phyloP scores from a whole-genome alignment of 306 rosid species.

The Coriaria nepalensis region DNA sequence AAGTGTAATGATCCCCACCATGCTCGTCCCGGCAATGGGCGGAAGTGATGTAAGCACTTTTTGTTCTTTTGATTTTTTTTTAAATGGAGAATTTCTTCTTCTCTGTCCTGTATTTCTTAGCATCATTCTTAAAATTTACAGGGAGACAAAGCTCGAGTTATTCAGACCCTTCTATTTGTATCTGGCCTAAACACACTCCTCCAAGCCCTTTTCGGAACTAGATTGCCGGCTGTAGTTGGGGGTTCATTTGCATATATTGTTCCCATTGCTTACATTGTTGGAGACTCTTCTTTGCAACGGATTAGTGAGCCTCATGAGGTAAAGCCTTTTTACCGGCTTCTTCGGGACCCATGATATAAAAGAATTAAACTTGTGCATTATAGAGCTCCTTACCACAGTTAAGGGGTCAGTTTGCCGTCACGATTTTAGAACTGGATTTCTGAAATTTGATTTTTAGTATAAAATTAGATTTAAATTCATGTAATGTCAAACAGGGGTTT shows the following conservation, averaged over 20 bases:
- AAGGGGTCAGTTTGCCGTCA: no score
- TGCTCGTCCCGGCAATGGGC: slow-evolving; percentile 84
- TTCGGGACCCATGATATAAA: not conserved
- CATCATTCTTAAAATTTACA: slow-evolving; percentile 23
- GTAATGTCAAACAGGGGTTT: no score
- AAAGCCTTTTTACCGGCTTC: slow-evolving; percentile 19
- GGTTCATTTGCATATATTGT: slow-evolving; percentile 79
- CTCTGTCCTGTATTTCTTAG: not conserved
- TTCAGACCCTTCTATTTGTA: slow-evolving; percentile 88
- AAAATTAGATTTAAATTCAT: no score
- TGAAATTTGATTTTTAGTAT: no score
- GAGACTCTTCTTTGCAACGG: slow-evolving; percentile 55
- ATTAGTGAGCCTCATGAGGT: slow-evolving; percentile 69
- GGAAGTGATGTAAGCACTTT: slow-evolving; percentile 61
- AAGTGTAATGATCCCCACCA: slow-evolving; percentile 82
- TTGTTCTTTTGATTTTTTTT: slow-evolving; percentile 2
- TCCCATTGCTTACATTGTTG: slow-evolving; percentile 69
- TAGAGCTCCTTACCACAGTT: no score
- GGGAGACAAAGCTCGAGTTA: slow-evolving; percentile 90
- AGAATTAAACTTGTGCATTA: no score
- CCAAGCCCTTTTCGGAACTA: slow-evolving; percentile 92
- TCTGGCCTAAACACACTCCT: slow-evolving; percentile 92
- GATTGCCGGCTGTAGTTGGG: slow-evolving; percentile 93
- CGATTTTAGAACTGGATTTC: no score
- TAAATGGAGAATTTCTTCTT: not conserved